Evolutionary conservation across 1,139 yeast species (phyloP).

Genomic region (Geotrichum citri-aurantii): DNA sequence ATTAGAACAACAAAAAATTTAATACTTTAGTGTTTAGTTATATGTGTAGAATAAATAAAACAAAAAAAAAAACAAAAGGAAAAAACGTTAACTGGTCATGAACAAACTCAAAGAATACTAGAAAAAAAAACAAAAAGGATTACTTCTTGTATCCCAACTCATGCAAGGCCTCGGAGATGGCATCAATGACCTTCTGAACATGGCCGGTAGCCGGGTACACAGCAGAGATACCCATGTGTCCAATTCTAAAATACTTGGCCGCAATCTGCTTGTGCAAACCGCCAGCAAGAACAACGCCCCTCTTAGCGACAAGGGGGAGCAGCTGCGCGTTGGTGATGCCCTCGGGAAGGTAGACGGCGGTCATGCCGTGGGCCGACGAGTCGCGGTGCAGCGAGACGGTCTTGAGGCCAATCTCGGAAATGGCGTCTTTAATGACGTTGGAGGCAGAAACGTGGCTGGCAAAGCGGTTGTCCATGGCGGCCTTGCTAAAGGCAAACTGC

Average conservation of each 20-base stretch:
- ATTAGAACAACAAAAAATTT: too few relatives aligned
- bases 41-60: too few relatives aligned
- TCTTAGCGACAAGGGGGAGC: constrained; percentile 49
- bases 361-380: constrained; percentile 80
- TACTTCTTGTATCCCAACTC: constrained; percentile 16
- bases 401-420: constrained; percentile 54
- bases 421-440: constrained; percentile 54
- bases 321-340: constrained; percentile 64
- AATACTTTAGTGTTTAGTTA: too few relatives aligned
- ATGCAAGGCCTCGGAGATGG: constrained; percentile 9
- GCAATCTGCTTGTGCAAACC: constrained; percentile 83
- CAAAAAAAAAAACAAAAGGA: not conserved
- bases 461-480: constrained; percentile 57
- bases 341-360: constrained; percentile 82
- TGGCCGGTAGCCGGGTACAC: constrained; percentile 32
- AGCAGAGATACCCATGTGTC: constrained; percentile 83
- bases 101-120: not conserved
- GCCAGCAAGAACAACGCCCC: constrained; percentile 83
- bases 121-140: not conserved
- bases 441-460: constrained; percentile 59
- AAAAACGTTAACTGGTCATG: not conserved
- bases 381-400: constrained; percentile 56
- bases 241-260: constrained; percentile 82
- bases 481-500: constrained; percentile 53
- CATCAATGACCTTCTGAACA: constrained; percentile 13